Evolutionary conservation across 148 eudicot genomes (phyloP).

Genomic region (Persicaria maculosa): DNA sequence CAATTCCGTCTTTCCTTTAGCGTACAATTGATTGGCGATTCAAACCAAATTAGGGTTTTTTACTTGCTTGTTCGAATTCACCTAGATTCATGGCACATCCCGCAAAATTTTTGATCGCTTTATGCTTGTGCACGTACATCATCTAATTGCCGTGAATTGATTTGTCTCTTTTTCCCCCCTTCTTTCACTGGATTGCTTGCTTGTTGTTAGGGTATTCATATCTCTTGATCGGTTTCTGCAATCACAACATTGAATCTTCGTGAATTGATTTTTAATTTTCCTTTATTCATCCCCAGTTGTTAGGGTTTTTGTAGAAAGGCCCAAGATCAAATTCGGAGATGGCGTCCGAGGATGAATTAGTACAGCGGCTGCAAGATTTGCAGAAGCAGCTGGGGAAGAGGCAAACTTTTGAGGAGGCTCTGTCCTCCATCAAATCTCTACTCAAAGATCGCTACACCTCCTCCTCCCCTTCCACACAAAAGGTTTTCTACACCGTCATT

Average conservation of each 20-base stretch:
- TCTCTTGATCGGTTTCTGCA: not conserved
- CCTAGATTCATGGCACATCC: not conserved
- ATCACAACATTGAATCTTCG: not conserved
- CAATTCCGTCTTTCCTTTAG: not conserved
- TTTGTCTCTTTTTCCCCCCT: too few species aligned
- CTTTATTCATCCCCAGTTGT: not conserved
- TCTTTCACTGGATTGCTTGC: too few species aligned
- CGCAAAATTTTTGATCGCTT: not conserved
- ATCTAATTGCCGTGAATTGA: too few species aligned
- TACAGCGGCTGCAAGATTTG: conserved; percentile 44
- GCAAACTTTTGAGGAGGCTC: conserved; percentile 62
- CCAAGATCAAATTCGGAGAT: not conserved
- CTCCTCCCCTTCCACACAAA: conserved; percentile 49
- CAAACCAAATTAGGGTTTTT: conserved; percentile 2
- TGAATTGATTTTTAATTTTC: not conserved
- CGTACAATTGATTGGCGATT: not conserved
- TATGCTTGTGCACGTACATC: too few species aligned
- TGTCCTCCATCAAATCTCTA: conserved; percentile 51
- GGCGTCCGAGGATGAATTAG: conserved; percentile 33
- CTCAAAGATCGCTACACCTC: conserved; percentile 38
- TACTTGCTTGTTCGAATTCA: not conserved
- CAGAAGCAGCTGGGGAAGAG: conserved; percentile 61
- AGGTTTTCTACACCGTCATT: conserved; percentile 63
- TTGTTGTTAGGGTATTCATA: too few species aligned
- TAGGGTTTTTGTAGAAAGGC: conserved; percentile 1